Evolutionary conservation across 2,329 filamentous ascomycete species (phyloP), one percentile per base, ranked within the genome.

Genomic region (Neospermospora avenae): DNA sequence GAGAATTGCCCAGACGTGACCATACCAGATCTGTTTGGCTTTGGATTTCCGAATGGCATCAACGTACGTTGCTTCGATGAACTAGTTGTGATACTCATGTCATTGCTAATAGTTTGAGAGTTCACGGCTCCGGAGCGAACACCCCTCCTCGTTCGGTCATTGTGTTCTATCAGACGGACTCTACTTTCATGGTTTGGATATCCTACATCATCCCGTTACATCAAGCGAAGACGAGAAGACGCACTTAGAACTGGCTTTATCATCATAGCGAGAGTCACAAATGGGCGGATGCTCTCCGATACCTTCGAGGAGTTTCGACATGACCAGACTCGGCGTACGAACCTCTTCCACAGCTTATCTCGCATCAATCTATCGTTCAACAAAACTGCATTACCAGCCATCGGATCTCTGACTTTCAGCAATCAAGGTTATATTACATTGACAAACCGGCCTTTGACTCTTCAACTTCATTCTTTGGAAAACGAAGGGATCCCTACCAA

Each of bases 1-100:
- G 64, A 73, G 25, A 63, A 76, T 44, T 76, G 73, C 35, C 44
- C 55, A 14, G 20, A 37, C 34, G 44, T 57, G 35, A 28, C 55
- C 3, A 57, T 57, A 49, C 55, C 55, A 39, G 10, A 39, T 45
- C 31, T 57, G 22, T 57, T 44, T 44, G 55, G 55, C 18, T 57
- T 57, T 48, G 45, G 45, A 16, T 48, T 48, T 34, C 45, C 24
- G 0, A 31, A 48, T 48, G 45, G 45, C 24, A 22, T 28, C 8
- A 48, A 22, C 6, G 45, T 48, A 48, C 7, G 45, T 48, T 31
- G 8, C 10, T 8, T 31, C 2, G 22, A 41, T 13, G 5, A 6
- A 16, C 8, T 2, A 4, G 8, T 31, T 31, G 7, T n/a, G 13
- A 4, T 22, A 24, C n/a, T 7, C 20, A 20, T 13, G 13, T 48